These are phyloP conservation scores for Cutaneotrichosporon dermatis DNA, from an alignment of 1,284 basidiomycete species.

Conservation along the genomic window DNA sequence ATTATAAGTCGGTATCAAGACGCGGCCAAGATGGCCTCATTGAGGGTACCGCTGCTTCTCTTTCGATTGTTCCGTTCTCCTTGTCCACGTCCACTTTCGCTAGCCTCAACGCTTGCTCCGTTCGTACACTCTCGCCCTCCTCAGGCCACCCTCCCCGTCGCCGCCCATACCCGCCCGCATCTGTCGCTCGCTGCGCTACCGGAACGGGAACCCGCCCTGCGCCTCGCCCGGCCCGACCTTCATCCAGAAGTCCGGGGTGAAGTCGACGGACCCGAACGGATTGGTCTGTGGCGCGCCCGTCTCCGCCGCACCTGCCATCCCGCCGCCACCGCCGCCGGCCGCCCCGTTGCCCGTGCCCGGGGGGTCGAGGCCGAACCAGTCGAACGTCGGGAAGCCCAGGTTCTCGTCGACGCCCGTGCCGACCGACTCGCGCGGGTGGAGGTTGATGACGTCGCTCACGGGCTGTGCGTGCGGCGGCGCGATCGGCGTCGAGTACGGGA, in stretches of 20 bases:
- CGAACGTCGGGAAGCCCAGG: conserved; percentile 36
- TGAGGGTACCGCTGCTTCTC: no score
- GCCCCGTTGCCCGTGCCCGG: background rate
- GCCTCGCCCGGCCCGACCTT: conserved; percentile 55
- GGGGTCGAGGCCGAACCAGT: conserved; percentile 31
- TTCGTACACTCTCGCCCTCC: no score
- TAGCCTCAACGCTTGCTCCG: no score
- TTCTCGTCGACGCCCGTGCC: conserved; percentile 15
- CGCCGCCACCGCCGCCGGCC: no score
- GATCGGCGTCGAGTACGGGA: conserved; percentile 21
- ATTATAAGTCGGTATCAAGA: no score
- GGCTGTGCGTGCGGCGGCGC: conserved; percentile 35
- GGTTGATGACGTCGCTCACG: conserved; percentile 22
- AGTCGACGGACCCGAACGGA: conserved; percentile 34
- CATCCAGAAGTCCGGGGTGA: conserved; percentile 57
- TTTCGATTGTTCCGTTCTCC: no score
- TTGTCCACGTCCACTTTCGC: no score
- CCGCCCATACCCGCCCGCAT: background rate
- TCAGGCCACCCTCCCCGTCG: no score
- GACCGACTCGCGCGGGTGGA: conserved; percentile 8
- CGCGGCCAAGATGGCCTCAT: no score
- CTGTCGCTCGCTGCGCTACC: background rate
- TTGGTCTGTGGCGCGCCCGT: background rate
- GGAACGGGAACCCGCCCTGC: conserved; percentile 44
- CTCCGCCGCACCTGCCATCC: no score